A percentile compares a stretch with the other conserved stretches of the same genome.
Conservation (phyloP, 805 yeast genomes). For the Isabelozyma rhagii region DNA sequence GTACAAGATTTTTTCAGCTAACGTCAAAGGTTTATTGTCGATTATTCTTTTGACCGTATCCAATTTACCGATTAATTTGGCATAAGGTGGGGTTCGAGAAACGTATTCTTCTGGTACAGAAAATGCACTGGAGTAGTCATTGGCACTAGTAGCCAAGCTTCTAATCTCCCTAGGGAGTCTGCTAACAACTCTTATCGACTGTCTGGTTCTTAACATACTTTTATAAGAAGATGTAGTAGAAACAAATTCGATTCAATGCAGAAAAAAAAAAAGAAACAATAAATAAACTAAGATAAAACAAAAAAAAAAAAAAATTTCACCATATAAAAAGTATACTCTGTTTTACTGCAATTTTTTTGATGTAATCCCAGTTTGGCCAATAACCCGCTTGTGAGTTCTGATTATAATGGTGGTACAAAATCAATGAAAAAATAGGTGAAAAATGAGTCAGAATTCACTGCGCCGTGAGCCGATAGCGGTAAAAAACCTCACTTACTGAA, state of each 20-base stretch:
- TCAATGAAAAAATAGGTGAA: neutral
- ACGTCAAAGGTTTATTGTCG: conserved; percentile 72
- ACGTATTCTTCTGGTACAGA: conserved; percentile 57
- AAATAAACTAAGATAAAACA: neutral
- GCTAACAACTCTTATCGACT: conserved; percentile 1
- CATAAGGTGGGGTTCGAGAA: conserved; percentile 85
- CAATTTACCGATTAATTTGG: conserved; percentile 65
- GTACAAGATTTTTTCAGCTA: conserved; percentile 92
- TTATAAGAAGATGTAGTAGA: neutral
- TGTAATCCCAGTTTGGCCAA: neutral
- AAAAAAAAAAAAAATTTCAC: neutral
- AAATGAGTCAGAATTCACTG: conserved; percentile 1
- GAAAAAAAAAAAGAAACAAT: neutral
- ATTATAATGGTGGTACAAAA: neutral
- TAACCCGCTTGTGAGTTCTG: conserved; percentile 1
- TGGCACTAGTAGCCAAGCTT: conserved; percentile 29
- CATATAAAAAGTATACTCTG: neutral
- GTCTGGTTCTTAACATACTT: conserved; percentile 12
- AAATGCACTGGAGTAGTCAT: conserved; percentile 15
- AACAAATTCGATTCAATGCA: neutral
- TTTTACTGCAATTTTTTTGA: neutral
- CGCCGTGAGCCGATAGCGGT: neutral
- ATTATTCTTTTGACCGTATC: conserved; percentile 61
- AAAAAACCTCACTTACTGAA: neutral
- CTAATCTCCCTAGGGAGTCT: conserved; percentile 9